These are phyloP conservation scores for Trichoderma guizhouense DNA, from an alignment of 2,329 filamentous ascomycete genomes.

Conservation along the genomic window DNA sequence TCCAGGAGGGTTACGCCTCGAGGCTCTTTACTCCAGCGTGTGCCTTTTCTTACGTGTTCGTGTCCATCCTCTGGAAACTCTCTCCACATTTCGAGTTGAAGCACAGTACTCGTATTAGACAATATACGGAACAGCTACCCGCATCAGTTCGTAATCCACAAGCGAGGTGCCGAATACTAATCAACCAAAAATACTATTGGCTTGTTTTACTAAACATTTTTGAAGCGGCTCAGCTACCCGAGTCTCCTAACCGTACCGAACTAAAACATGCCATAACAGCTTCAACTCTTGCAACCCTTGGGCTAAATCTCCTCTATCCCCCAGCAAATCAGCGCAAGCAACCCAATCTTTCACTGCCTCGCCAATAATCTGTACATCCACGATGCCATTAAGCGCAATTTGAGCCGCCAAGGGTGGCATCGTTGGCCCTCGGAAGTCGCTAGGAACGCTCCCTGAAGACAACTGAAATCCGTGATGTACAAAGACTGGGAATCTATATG, in stretches of 20 bases:
- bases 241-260: conserved; percentile 11
- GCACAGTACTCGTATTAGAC: not conserved
- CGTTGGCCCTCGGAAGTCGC: conserved; percentile 22
- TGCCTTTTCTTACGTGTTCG: not conserved
- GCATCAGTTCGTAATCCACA: not conserved
- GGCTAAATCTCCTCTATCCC: conserved; percentile 5
- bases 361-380: conserved; percentile 12
- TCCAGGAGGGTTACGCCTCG: not conserved
- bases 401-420: conserved; percentile 21
- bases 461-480: conserved; percentile 19
- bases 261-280: conserved; percentile 21
- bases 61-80: not conserved
- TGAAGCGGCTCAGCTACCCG: not conserved
- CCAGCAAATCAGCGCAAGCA: not conserved
- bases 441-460: conserved; percentile 6
- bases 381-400: conserved; percentile 11
- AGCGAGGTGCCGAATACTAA: not conserved
- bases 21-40: not conserved
- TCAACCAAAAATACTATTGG: not conserved
- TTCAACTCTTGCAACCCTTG: conserved; percentile 20
- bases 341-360: not conserved
- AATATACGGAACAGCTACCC: not conserved
- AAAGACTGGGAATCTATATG: conserved; percentile 19
- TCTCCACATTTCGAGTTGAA: not conserved
- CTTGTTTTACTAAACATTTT: not conserved